Evolutionary conservation across 2,329 filamentous ascomycete species (phyloP), one percentile per base, ranked within the genome.

Genomic region (Bipolaris zeicola): DNA sequence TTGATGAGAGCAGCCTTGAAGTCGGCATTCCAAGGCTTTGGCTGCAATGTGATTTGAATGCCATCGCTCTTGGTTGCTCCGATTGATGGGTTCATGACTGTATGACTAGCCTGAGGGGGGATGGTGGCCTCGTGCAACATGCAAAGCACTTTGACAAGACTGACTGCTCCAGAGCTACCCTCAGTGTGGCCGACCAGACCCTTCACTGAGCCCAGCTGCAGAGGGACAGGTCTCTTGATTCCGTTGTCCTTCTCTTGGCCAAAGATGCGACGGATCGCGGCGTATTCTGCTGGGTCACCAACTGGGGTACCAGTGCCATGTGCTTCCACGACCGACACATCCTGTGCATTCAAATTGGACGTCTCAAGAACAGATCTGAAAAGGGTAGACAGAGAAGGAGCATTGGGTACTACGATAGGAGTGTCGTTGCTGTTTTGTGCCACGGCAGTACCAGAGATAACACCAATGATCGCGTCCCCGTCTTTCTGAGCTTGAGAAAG

Each of bases 121-220:
- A 73, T 69, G 10, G 31, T 22, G 0, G 42, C 45, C 5, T 68
- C 18, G 11, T 69, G 52, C 41, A 73, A 46, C 67, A 71, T 66
- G 10, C 61, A 36, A 2, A 67, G 42, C 6, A 74, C 72, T 47
- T 74, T 74, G 51, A 73, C 55, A 2, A 74, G 42, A 8, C 48
- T 51, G 1, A 58, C 58, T 6, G 65, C 31, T 2, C 71, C 71
- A 39, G 68, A 54, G 13, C 58, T 50, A 13, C 45, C 58, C 43
- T 75, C 70, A 0, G 61, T 49, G 14, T 43, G 41, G 1, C 41
- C 41, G 11, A 43, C 20, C 4, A 28, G 22, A 14, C 22, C 41
- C 20, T 43, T 43, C 4, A 43, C 41, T 1, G 41, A 43, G 13
- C 41, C 41, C 1, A 43, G 13, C 6, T 14, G 14, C 1, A 43